Percentiles rank a stretch among this genome's conserved stretches.
Evolutionary conservation across 2,329 filamentous ascomycete genomes (phyloP).

Genomic region (Aureobasidium uvarum): DNA sequence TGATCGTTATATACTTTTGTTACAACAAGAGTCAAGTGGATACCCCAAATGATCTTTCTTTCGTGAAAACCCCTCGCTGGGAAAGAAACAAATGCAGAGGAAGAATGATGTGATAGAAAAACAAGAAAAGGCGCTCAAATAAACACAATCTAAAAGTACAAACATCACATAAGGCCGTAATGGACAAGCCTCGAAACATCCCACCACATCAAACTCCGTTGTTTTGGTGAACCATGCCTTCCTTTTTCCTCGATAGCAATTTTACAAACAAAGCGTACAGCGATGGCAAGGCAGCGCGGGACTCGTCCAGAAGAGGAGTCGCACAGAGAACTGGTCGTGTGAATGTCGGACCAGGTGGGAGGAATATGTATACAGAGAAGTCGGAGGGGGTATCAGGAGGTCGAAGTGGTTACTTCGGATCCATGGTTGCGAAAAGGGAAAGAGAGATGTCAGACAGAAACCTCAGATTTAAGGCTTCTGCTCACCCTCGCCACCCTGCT

Average conservation of each 20-base stretch:
- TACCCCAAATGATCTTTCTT: neutral
- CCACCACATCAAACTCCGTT: constrained; percentile 8
- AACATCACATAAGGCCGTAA: constrained; percentile 25
- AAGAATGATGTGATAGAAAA: constrained; percentile 5
- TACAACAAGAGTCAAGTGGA: neutral
- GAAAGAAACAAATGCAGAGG: neutral
- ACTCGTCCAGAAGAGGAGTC: neutral
- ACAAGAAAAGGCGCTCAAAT: constrained; percentile 5
- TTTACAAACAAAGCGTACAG: constrained; percentile 14
- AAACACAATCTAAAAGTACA: constrained; percentile 26
- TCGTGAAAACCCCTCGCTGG: neutral
- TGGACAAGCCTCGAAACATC: constrained; percentile 6
- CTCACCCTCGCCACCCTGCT: constrained; percentile 40
- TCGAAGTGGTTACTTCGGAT: constrained; percentile 8
- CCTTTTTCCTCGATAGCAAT: constrained; percentile 5
- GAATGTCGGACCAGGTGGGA: constrained; percentile 1
- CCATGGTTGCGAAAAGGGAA: neutral
- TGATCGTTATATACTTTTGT: constrained; percentile 18
- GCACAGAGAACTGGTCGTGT: constrained; percentile 4
- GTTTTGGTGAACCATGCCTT: constrained; percentile 6
- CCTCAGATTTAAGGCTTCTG: constrained; percentile 37
- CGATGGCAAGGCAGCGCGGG: constrained; percentile 3
- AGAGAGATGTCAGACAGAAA: neutral
- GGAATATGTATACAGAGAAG: constrained; percentile 26
- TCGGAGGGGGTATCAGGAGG: constrained; percentile 22